Evolutionary conservation across 169 alveolate species (phyloP), one percentile per base, ranked within the genome.

Genomic region (Cryptosporidium viatorum): DNA sequence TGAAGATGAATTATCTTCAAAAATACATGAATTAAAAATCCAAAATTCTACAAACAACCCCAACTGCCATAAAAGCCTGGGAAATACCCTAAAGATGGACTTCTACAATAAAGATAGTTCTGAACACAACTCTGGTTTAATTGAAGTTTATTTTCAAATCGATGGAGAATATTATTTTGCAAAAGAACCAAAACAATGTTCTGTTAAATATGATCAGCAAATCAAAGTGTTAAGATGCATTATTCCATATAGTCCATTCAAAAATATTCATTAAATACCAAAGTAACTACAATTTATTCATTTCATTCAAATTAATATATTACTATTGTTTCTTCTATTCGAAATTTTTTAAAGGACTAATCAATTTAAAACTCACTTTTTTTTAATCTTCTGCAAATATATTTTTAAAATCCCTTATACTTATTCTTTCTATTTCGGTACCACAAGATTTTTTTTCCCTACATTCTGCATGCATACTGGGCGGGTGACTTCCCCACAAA

Each of bases 111-210:
- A 70, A 70, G 26, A 65, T 5, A n/a, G 10, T 3, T 35, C 23
- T 29, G 43, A 31, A 16, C 33, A 5, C 8, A 12, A 31, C 5
- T 35, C 50, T 65, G 39, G 26, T 26, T n/a, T 41, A 8, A 73
- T 73, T 31, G 71, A 73, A 33, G 51, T 73, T 33, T 73, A 73
- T 35, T 73, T 73, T 58, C 86, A 73, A 39, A 73, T 73, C 14
- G 86, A 73, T 33, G 86, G 86, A 12, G 86, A 73, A 52, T 73
- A 73, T n/a, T 73, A 73, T 21, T 73, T 73, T 9, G 86, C 86
- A 52, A 73, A 55, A 16, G 71, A 73, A 35, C 86, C 86, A 9
- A 73, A 73, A 23, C 86, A 73, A 3, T 73, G 86, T 23, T 37
- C 55, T 9, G 71, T 73, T 59, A 73, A 21, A 16, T 73, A 73